phyloP scores from a whole-genome alignment of 2,329 filamentous ascomycete genomes.

The Aciculosporium take region DNA sequence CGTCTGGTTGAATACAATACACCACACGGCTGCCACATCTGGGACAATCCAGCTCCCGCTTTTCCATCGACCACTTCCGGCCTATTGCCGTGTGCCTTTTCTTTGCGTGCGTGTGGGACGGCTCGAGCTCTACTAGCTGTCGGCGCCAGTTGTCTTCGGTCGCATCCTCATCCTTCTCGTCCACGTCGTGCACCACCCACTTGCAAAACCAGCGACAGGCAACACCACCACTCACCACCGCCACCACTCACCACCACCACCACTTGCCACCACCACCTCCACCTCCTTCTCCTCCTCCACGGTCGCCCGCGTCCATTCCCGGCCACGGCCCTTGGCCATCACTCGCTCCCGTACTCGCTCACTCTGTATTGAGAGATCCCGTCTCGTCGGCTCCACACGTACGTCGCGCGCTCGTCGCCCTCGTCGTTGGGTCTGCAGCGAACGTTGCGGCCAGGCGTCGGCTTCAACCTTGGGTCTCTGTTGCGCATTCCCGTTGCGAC shows the following conservation, averaged over 20 bases:
- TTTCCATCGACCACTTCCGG: slow-evolving; percentile 3
- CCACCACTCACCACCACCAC: not conserved
- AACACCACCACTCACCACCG: slow-evolving; percentile 5
- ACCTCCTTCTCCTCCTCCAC: slow-evolving; percentile 1
- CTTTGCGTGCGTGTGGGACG: not conserved
- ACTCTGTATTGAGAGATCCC: slow-evolving; percentile 1
- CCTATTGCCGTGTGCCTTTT: slow-evolving; percentile 8
- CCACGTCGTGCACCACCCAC: slow-evolving; percentile 11
- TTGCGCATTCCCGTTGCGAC: slow-evolving; percentile 5
- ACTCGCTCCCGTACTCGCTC: slow-evolving; percentile 1
- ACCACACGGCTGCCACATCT: not conserved
- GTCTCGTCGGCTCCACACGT: slow-evolving; percentile 5
- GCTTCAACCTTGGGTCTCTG: slow-evolving; percentile 3
- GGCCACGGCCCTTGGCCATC: slow-evolving; percentile 8
- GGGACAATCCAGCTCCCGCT: not conserved
- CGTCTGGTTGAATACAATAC: slow-evolving; percentile 1
- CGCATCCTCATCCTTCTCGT: slow-evolving; percentile 10
- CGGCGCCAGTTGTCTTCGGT: slow-evolving; percentile 7
- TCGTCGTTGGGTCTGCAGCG: slow-evolving; percentile 2
- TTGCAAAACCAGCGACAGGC: slow-evolving; percentile 5
- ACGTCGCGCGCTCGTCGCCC: slow-evolving; percentile 4
- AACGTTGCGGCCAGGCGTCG: not conserved
- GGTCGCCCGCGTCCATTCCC: slow-evolving; percentile 10
- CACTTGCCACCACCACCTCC: slow-evolving; percentile 5
- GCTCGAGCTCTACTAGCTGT: slow-evolving; percentile 3